A percentile compares a stretch with the other conserved stretches of the same genome.
Conservation (phyloP, 2,329 filamentous ascomycete genomes). For the Aotearoamyces nothofagi region DNA sequence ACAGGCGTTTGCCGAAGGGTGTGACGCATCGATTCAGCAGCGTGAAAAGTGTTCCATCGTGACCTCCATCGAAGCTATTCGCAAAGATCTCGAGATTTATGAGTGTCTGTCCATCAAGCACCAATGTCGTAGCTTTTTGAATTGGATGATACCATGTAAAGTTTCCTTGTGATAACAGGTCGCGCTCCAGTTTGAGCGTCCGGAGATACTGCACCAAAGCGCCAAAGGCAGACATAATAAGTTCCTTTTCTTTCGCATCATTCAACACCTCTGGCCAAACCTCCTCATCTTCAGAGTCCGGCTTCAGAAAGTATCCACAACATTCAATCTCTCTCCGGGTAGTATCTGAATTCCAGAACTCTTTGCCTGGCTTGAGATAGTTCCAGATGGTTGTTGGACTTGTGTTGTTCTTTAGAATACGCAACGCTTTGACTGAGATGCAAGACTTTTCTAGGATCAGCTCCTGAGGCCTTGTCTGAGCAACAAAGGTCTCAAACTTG, state of each 20-base stretch:
- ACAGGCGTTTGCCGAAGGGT: slow-evolving; percentile 89
- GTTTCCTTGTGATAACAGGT: slow-evolving; percentile 76
- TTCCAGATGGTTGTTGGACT: slow-evolving; percentile 92
- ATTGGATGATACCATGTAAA: slow-evolving; percentile 91
- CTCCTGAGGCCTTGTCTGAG: slow-evolving; percentile 80
- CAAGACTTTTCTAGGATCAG: slow-evolving; percentile 76
- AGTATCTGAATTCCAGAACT: slow-evolving; percentile 82
- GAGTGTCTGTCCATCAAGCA: slow-evolving; percentile 88
- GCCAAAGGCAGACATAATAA: slow-evolving; percentile 82
- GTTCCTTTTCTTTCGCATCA: slow-evolving; percentile 60
- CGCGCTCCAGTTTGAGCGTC: slow-evolving; percentile 75
- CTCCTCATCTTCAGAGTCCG: slow-evolving; percentile 35
- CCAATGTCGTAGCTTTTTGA: slow-evolving; percentile 69
- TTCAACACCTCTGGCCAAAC: slow-evolving; percentile 63
- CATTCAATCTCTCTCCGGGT: slow-evolving; percentile 69
- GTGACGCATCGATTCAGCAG: slow-evolving; percentile 91
- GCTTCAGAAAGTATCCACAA: slow-evolving; percentile 60
- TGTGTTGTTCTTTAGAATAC: slow-evolving; percentile 94
- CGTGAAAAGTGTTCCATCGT: slow-evolving; percentile 76
- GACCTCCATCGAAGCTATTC: slow-evolving; percentile 76
- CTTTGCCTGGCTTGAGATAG: slow-evolving; percentile 67
- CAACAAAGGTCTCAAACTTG: slow-evolving; percentile 92
- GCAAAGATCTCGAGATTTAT: slow-evolving; percentile 97
- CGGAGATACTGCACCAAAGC: slow-evolving; percentile 78
- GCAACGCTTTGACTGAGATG: slow-evolving; percentile 74